A percentile compares a stretch with the other conserved stretches of the same genome.
Conservation (phyloP, 768 basidiomycete species). For the Pleurotus tuoliensis region DNA sequence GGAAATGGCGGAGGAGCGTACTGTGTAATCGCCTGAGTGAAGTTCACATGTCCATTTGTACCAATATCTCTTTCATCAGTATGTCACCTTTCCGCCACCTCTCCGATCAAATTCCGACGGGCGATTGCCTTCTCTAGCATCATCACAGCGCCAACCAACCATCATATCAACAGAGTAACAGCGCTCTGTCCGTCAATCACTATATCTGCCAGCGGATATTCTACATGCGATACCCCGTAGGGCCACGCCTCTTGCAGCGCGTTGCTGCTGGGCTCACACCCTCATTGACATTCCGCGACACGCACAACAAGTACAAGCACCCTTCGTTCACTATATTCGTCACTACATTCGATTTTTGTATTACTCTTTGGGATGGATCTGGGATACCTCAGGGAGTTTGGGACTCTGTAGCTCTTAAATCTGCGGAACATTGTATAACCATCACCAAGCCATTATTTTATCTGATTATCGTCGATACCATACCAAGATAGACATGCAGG, state of each 20-base stretch:
- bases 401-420: constrained; percentile 5
- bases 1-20: constrained; percentile 2
- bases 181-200: neutral
- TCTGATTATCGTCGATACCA: neutral
- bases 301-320: neutral
- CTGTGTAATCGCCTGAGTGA: constrained; percentile 10
- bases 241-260: neutral
- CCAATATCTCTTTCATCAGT: neutral
- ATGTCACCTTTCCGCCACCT: too few species aligned
- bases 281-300: neutral
- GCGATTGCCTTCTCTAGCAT: too few species aligned
- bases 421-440: constrained; percentile 1
- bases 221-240: neutral
- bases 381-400: constrained; percentile 6
- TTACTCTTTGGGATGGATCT: constrained; percentile 9
- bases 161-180: neutral
- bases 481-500: too few species aligned
- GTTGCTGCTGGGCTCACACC: neutral
- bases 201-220: neutral
- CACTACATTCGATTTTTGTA: constrained; percentile 3
- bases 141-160: too few species aligned
- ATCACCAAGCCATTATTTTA: neutral
- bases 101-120: too few species aligned
- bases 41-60: neutral
- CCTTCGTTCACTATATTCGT: neutral